Conservation (phyloP, 2,329 filamentous ascomycete species). For the Helicocarpus griseus region DNA sequence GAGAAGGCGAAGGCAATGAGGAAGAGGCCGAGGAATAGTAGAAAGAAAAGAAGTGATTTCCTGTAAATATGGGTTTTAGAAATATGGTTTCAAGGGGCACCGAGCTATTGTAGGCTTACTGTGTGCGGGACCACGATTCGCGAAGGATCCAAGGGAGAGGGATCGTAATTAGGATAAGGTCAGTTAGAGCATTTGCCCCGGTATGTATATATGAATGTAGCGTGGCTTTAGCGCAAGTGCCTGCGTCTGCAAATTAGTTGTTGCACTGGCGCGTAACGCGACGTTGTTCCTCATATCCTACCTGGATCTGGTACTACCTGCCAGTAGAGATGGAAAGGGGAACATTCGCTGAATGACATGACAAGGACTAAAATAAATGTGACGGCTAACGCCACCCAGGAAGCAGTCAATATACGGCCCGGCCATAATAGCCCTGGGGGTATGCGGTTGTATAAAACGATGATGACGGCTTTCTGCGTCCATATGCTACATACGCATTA, state of each 20-base stretch:
- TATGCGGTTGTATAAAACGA: constrained; percentile 18
- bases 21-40: constrained; percentile 32
- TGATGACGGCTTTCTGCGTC: constrained; percentile 17
- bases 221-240: constrained; percentile 21
- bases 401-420: constrained; percentile 15
- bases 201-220: constrained; percentile 26
- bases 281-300: constrained; percentile 8
- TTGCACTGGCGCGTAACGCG: neutral
- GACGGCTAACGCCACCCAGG: constrained; percentile 19
- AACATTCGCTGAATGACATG: constrained; percentile 27
- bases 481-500: constrained; percentile 10
- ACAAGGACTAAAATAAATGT: constrained; percentile 26
- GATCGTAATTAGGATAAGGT: constrained; percentile 21
- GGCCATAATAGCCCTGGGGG: constrained; percentile 14
- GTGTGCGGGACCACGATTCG: neutral
- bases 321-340: constrained; percentile 48
- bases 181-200: constrained; percentile 25
- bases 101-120: neutral
- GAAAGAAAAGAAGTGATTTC: constrained; percentile 23
- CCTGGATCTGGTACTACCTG: constrained; percentile 40
- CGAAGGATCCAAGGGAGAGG: constrained; percentile 21
- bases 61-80: constrained; percentile 2
- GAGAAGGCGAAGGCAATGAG: constrained; percentile 33
- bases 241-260: constrained; percentile 9
- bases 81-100: neutral